Evolutionary conservation across 1,139 yeast species (phyloP), one percentile per base, ranked within the genome.

Genomic region (Suhomyces atakaporum): DNA sequence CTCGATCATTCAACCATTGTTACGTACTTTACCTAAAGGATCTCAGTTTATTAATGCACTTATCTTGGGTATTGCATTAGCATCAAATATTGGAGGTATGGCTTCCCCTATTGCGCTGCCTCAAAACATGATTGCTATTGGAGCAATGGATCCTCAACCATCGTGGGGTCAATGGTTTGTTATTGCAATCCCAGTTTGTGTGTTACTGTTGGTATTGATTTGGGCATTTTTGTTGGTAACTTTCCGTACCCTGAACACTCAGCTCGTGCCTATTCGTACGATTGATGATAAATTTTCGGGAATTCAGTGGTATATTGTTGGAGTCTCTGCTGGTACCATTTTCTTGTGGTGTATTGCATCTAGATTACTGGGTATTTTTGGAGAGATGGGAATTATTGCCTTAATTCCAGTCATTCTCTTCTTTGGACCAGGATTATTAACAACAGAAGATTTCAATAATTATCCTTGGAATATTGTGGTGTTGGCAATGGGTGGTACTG

Each of bases 71-170:
- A 81, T 83, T 42, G 90, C 90, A 0, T 64, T 83, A 25, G 81
- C 86, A 7, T 81, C 87, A 7, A 81, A 83, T 53, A 63, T 81
- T 31, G 89, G 87, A 24, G 90, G 90, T 48, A 80, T 83, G 86
- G 79, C 88, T 0, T 79, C 86, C n/a, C 90, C 90, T 11, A 83
- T 83, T 44, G 81, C 89, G 0, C 81, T 87, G 5, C 90, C 90
- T 1, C 90, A 83, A 55, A 83, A 83, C 47, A 81, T 83, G 63
- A 79, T 83, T 42, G 86, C 88, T 2, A 79, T 82, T 65, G 80
- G 81, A 33, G 76, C 81, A 31, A 69, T 83, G 72, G 70, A 71
- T 9, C 81, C 84, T 0, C 79, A 74, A 43, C 85, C 84, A 16
- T 77, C 83, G 3, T 83, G 90, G 90, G 87, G 87, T 33, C 81